These are phyloP conservation scores for Hyphopichia khmerensis DNA, from an alignment of 1,139 yeast genomes.

Conservation along the genomic window DNA sequence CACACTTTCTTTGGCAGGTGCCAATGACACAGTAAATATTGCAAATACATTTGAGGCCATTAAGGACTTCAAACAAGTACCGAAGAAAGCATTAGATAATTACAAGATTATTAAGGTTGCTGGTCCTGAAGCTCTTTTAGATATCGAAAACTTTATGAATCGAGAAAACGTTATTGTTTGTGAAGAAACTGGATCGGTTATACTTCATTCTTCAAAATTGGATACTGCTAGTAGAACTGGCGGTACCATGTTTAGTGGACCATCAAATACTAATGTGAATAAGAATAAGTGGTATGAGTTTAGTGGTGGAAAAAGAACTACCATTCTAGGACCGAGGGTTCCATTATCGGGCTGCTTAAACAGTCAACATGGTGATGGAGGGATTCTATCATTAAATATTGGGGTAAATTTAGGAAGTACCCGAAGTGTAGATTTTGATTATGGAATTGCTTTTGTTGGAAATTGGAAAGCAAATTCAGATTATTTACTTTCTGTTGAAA, in stretches of 20 bases:
- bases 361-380: conserved; percentile 20
- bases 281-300: conserved; percentile 16
- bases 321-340: conserved; percentile 10
- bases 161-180: conserved; percentile 12
- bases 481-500: conserved; percentile 6
- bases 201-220: conserved; percentile 16
- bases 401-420: conserved; percentile 14
- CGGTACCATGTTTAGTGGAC: conserved; percentile 9
- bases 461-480: conserved; percentile 5
- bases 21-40: too few relatives aligned
- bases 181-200: conserved; percentile 11
- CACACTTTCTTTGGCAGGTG: too few relatives aligned
- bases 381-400: conserved; percentile 15
- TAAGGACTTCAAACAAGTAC: conserved; percentile 7
- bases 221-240: conserved; percentile 15
- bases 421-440: conserved; percentile 13
- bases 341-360: conserved; percentile 21
- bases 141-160: conserved; percentile 7
- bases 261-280: conserved; percentile 6
- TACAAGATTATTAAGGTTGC: conserved; percentile 6
- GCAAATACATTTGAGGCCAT: background rate
- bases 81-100: conserved; percentile 7
- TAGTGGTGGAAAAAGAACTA: conserved; percentile 4
- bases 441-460: conserved; percentile 7
- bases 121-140: conserved; percentile 1